A percentile compares a stretch with the other conserved stretches of the same genome.
Conservation (phyloP, 495 filamentous ascomycete genomes). For the Letharia columbiana region DNA sequence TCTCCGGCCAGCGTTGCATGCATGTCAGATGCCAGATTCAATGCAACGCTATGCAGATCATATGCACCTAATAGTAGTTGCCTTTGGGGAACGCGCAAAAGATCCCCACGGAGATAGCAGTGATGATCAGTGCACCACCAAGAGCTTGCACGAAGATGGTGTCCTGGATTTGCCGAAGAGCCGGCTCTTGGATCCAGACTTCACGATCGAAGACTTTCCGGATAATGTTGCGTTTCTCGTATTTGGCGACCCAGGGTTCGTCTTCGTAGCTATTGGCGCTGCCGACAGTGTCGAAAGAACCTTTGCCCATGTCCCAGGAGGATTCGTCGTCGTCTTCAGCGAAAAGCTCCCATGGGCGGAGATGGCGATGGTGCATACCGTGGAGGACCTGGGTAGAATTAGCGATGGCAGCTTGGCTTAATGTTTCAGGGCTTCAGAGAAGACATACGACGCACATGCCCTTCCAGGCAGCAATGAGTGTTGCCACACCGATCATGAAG, state of each 20-base stretch:
- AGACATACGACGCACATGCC: conserved; percentile 63
- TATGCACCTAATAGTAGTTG: conserved; percentile 28
- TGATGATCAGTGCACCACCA: conserved; percentile 33
- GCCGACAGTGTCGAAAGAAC: conserved; percentile 45
- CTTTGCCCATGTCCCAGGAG: conserved; percentile 31
- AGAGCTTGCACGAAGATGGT: conserved; percentile 59
- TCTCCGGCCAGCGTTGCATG: background rate
- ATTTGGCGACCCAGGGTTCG: conserved; percentile 64
- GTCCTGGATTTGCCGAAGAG: conserved; percentile 66
- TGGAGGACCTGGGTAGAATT: conserved; percentile 43
- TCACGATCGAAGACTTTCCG: conserved; percentile 68
- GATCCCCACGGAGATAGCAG: conserved; percentile 34
- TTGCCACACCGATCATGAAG: conserved; percentile 60
- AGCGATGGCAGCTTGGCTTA: background rate
- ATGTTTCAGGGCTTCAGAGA: background rate
- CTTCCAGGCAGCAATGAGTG: conserved; percentile 57
- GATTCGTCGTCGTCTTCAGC: conserved; percentile 27
- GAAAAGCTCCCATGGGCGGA: conserved; percentile 74
- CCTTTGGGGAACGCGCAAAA: conserved; percentile 43
- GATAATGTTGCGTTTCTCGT: conserved; percentile 53
- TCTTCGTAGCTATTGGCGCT: conserved; percentile 62
- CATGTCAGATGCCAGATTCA: conserved; percentile 4
- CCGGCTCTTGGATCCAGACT: conserved; percentile 68
- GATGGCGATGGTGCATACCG: conserved; percentile 63
- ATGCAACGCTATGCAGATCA: background rate